Base-by-base conservation (phyloP, 2,329 filamentous ascomycete genomes). In the Fusarium sp. region DNA sequence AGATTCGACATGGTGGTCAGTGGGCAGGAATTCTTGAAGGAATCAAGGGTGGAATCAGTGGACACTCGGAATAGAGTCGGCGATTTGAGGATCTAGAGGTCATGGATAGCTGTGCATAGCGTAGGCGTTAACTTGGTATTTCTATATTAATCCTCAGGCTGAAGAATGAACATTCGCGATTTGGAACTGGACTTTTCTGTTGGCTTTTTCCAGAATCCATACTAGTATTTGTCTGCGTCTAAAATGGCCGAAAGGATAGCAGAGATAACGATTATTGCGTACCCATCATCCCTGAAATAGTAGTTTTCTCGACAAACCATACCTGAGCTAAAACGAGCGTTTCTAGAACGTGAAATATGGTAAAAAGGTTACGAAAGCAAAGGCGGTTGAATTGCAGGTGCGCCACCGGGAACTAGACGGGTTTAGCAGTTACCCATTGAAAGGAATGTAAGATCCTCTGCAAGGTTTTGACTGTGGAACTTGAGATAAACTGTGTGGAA, bases 21-120 rank as follows among this genome's bases (percentile, higher is more conserved):
- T 87, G 84, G 85, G 82, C 79, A 15, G 79, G 80, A 4, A 79
- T 87, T 9, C 67, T 87, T 4, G 84, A 86, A 54, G 84, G 84
- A 0, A 83, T 87, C 70, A 85, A 81, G 75, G 78, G 77, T 13
- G 84, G 84, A 4, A 75, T 80, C 7, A 75, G 75, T 9, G 77
- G 78, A 3, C 78, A 79, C 30, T 44, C 65, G 2, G 74, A 77
- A 30, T 77, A 65, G 15, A 35, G 22, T 2, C 9, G 19, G 35
- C 20, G 10, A 30, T 37, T 20, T 30, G 17, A 20, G 13, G 30
- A 6, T n/a, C 17, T 9, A 6, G n/a, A 40, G n/a, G 2, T 49
- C 30, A 28, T 43, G 33, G 28, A 37, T 60, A 17, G 26, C 40
- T 56, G 44, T 60, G 54, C 72, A 74, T 74, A 74, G 72, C 72